phyloP scores from a whole-genome alignment of 1,139 yeast species.

The Lodderomyces orthopsilosis region DNA sequence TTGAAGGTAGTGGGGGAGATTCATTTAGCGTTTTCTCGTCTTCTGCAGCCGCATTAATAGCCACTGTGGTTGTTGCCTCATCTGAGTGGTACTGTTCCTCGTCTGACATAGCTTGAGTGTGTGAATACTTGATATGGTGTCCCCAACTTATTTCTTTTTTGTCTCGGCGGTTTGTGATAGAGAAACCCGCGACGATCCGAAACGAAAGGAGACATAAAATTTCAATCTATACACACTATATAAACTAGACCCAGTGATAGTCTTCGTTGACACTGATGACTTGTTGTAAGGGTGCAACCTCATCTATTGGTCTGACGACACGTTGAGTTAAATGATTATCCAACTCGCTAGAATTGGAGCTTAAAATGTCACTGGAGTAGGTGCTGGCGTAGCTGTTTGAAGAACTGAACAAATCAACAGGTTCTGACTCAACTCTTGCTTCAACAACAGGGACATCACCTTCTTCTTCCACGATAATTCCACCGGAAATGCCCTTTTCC shows the following conservation, averaged over 20 bases:
- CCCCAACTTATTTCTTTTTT: background rate
- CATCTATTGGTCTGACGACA: background rate
- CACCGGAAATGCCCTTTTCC: slow-evolving; percentile 51
- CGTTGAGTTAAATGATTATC: background rate
- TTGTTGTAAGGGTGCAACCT: slow-evolving; percentile 8
- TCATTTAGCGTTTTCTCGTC: background rate
- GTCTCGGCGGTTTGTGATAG: too few species aligned
- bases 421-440: slow-evolving; percentile 4
- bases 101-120: background rate
- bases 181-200: background rate
- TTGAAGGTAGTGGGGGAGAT: slow-evolving; percentile 20
- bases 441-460: slow-evolving; percentile 5
- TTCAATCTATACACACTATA: slow-evolving; percentile 3
- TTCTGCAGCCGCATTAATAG: background rate
- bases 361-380: slow-evolving; percentile 13
- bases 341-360: slow-evolving; percentile 13
- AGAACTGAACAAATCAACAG: slow-evolving; percentile 22
- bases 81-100: background rate
- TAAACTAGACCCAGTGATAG: slow-evolving; percentile 21
- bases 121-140: background rate
- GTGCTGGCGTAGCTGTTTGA: slow-evolving; percentile 12
- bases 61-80: background rate
- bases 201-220: too few species aligned
- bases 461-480: slow-evolving; percentile 40
- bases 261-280: slow-evolving; percentile 17